Conservation (phyloP, 192 early-diverging fungal species). For the Obelidium mucronatum region DNA sequence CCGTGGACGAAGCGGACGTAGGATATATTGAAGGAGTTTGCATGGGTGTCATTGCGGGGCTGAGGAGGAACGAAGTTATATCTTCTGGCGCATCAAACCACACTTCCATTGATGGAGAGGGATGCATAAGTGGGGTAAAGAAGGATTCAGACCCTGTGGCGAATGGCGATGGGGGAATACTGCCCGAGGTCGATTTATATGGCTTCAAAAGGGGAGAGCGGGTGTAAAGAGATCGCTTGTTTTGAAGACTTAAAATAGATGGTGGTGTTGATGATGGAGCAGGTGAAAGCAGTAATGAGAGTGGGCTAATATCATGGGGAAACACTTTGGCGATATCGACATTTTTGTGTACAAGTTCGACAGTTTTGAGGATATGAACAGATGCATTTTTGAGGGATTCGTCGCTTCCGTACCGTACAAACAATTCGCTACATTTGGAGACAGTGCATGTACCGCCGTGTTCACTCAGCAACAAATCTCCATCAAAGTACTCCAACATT, state of each 20-base stretch:
- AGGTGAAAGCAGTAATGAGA: too few relatives aligned
- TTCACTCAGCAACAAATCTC: constrained; percentile 28
- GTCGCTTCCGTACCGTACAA: constrained; percentile 29
- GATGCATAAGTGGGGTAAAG: constrained; percentile 4
- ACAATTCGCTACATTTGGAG: constrained; percentile 23
- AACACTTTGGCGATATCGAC: neutral
- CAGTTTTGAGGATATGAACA: constrained; percentile 11
- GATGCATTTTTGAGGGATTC: constrained; percentile 24
- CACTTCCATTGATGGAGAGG: constrained; percentile 31
- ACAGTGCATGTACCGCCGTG: constrained; percentile 17
- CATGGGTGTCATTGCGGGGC: constrained; percentile 43
- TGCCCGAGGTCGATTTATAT: neutral
- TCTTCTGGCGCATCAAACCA: constrained; percentile 56
- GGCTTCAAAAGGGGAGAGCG: neutral
- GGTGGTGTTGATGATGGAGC: constrained; percentile 35
- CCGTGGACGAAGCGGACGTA: neutral
- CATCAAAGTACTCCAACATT: constrained; percentile 42
- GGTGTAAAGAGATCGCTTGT: neutral
- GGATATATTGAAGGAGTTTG: too few relatives aligned
- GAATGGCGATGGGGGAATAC: neutral
- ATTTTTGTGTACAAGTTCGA: neutral
- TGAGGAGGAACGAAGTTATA: constrained; percentile 3
- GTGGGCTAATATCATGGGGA: constrained; percentile 5
- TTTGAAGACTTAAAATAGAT: neutral
- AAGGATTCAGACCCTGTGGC: constrained; percentile 9